Evolutionary conservation across 2,329 filamentous ascomycete genomes (phyloP).

Genomic region (Gliomastix tumulicola): DNA sequence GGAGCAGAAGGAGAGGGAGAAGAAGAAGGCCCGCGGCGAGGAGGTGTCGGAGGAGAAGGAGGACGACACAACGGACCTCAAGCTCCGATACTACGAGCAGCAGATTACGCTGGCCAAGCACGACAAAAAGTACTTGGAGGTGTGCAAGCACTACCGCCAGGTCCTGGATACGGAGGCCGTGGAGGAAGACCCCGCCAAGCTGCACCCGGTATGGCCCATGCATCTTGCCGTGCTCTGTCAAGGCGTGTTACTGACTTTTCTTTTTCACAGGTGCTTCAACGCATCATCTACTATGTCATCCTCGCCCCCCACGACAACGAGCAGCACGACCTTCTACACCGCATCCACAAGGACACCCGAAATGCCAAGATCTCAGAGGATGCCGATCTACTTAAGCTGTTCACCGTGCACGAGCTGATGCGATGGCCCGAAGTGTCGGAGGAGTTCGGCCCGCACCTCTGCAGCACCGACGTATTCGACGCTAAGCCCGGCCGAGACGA

Average conservation of each 20-base stretch:
- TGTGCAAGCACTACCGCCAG: slow-evolving; percentile 96
- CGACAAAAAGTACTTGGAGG: slow-evolving; percentile 94
- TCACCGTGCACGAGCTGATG: slow-evolving; percentile 95
- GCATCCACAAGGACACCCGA: slow-evolving; percentile 78
- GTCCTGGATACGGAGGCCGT: slow-evolving; percentile 95
- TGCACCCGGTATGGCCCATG: slow-evolving; percentile 65
- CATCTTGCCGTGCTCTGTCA: too few relatives aligned
- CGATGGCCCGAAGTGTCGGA: slow-evolving; percentile 92
- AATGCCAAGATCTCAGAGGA: slow-evolving; percentile 73
- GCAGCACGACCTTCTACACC: slow-evolving; percentile 93
- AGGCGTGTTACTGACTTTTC: too few relatives aligned
- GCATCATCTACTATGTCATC: slow-evolving; percentile 96
- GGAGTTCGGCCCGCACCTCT: slow-evolving; percentile 82
- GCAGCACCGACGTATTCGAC: slow-evolving; percentile 84
- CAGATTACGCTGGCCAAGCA: slow-evolving; percentile 95
- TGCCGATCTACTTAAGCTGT: slow-evolving; percentile 82
- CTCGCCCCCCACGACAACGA: slow-evolving; percentile 97
- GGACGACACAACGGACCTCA: slow-evolving; percentile 92
- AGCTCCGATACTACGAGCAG: slow-evolving; percentile 94
- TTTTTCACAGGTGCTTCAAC: slow-evolving; percentile 65
- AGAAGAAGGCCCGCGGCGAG: slow-evolving; percentile 72
- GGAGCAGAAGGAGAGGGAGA: slow-evolving; percentile 81
- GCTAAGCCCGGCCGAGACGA: slow-evolving; percentile 60
- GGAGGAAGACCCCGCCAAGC: slow-evolving; percentile 78
- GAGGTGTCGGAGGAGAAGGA: slow-evolving; percentile 72